Base-by-base conservation (phyloP, 805 yeast genomes). In the Wickerhamiella shivajii region DNA sequence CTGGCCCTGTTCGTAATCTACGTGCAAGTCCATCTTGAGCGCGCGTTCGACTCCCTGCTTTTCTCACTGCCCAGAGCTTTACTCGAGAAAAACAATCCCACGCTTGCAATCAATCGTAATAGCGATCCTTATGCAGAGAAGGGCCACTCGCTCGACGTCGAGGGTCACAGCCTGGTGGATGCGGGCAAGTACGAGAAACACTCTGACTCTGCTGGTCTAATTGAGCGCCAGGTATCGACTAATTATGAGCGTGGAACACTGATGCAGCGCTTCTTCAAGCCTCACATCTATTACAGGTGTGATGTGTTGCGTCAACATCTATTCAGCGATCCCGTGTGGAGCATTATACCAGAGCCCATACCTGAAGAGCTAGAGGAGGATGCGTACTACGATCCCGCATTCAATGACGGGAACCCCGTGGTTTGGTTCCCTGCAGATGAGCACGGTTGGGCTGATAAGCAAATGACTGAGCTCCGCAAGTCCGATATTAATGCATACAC, bases 341-440 rank as follows among this genome's bases (percentile, higher is more conserved):
- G 43, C 33, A 47, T 25, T 41, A 46, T 50, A 7, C 43, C 45
- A 2, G 39, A 37, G 18, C 48, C 41, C n/a, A 34, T 44, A 25
- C 40, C 60, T 2, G 61, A 56, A 4, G 63, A 55, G 11, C 59
- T 51, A 14, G 73, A 70, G 38, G 62, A 67, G 31, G 71, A 68
- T 41, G 90, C 93, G 1, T 87, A 76, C 55, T 71, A 72, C 47
- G 68, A 66, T 49, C 96, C 96, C 2, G 79, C 76, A 5, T 73
- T 76, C 12, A 59, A 70, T 18, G 76, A 76, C 0, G 53, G 62
- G 28, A 67, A 79, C 44, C 93, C 93, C 2, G 61, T 64, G n/a
- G 58, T 87, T 14, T 87, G 98, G 98, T 71, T 87, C 47, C 92
- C 96, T n/a, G 61, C 62, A 38, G 98, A 87, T 53, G 76, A 80